Base-by-base conservation (phyloP, 2,329 filamentous ascomycete genomes). In the Acrocalymma vagum region DNA sequence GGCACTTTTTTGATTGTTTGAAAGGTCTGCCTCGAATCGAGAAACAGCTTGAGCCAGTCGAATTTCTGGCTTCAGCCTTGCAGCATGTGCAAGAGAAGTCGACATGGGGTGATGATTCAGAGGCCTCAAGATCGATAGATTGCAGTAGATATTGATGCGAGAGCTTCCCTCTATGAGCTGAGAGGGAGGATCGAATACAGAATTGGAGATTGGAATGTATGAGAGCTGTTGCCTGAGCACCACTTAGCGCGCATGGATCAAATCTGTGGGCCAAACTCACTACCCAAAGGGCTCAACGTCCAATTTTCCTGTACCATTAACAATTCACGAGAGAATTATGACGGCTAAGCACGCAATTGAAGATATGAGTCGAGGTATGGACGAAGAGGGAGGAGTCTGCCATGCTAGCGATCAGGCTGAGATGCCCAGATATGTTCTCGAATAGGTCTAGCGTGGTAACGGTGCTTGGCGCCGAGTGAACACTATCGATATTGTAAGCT, bases 21-120 rank as follows among this genome's bases (percentile, higher is more conserved):
- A 40, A 3, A 52, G 45, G 22, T 26, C 17, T 5, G 43, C 37
- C 29, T 49, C 42, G 6, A 52, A 54, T n/a, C 48, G 14, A 2
- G 39, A 53, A 13, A 47, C 18, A 29, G 40, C 46, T 10, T 42
- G 37, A 24, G 38, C 49, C 14, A 55, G 41, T 13, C 49, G 43
- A 3, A 51, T 37, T 3, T 53, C 45, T 21, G 51, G 34, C 30
- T 51, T 51, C 9, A 55, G 27, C n/a, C 13, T n/a, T 8, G 36
- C 25, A 22, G 34, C 35, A 5, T 33, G 51, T 11, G 38, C 10
- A 1, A 52, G 7, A 23, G 31, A 33, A 6, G 7, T 23, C 13
- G 43, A 48, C 42, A 53, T 51, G 15, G 23, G n/a, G n/a, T 23
- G 21, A 10, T 27, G 17, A 17, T 21, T 8, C 17, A 23, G 16